Percentiles rank a stretch among this genome's conserved stretches.
Evolutionary conservation across 257 asterid genomes (phyloP).

Genomic region (Nicotiana obtusifolia): DNA sequence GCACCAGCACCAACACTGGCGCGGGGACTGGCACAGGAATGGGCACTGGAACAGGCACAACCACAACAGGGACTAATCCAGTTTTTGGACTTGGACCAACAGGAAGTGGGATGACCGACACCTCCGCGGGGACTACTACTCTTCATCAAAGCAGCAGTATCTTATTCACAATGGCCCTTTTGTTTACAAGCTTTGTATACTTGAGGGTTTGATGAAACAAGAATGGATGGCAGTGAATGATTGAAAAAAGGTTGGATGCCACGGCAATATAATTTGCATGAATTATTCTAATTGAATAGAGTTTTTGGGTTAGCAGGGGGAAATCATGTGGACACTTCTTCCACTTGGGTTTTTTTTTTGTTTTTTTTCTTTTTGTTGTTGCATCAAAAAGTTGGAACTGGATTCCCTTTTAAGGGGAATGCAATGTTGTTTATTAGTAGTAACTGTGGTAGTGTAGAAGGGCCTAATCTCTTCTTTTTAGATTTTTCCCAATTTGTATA

Average conservation of each 20-base stretch:
- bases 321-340: neutral
- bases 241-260: neutral
- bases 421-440: conserved; percentile 2
- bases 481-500: conserved; percentile 28
- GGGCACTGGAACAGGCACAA: neutral
- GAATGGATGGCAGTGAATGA: neutral
- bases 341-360: neutral
- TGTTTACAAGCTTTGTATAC: neutral
- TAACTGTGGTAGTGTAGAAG: neutral
- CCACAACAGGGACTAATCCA: conserved; percentile 5
- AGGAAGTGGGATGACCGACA: conserved; percentile 1
- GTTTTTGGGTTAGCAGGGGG: neutral
- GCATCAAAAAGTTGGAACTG: conserved; percentile 1
- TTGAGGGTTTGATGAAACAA: neutral
- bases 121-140: neutral
- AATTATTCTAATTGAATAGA: neutral
- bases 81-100: conserved; percentile 19
- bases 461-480: neutral
- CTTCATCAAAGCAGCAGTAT: neutral
- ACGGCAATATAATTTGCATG: neutral
- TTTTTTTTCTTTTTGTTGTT: neutral
- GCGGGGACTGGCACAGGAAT: neutral
- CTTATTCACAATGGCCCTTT: neutral
- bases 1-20: neutral
- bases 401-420: neutral